These are phyloP conservation scores for Tetragonia tetragonoides DNA, from an alignment of 148 eudicot genomes.

Conservation along the genomic window DNA sequence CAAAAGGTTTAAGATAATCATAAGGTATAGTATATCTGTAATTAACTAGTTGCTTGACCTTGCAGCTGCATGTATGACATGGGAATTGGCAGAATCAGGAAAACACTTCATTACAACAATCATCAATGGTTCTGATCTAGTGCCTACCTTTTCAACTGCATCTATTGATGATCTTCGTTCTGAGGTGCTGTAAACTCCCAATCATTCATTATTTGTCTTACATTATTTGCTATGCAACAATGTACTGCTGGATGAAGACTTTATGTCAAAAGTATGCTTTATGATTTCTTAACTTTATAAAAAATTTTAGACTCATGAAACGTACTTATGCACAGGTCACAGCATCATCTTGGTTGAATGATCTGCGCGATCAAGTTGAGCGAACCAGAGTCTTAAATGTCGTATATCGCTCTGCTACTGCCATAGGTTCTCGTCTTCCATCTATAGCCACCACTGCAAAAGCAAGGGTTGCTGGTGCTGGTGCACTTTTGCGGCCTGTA, in stretches of 20 bases:
- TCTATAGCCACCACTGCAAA: conserved; percentile 78
- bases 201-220: neutral
- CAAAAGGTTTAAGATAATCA: neutral
- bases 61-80: conserved; percentile 98
- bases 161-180: conserved; percentile 95
- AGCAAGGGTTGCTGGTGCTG: conserved; percentile 91
- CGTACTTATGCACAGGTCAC: conserved; percentile 55
- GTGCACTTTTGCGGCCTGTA: conserved; percentile 80
- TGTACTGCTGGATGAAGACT: neutral
- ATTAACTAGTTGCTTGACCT: conserved; percentile 6
- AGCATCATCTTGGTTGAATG: conserved; percentile 93
- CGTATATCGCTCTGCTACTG: conserved; percentile 91
- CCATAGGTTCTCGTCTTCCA: conserved; percentile 87
- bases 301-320: neutral
- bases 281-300: neutral
- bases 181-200: conserved; percentile 52
- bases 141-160: conserved; percentile 88
- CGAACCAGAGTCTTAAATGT: conserved; percentile 76
- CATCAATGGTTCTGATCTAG: conserved; percentile 89
- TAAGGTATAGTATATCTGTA: neutral
- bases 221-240: neutral
- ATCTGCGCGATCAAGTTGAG: conserved; percentile 94
- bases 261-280: neutral
- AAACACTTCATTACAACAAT: conserved; percentile 79
- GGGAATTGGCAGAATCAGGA: conserved; percentile 98